Conservation (phyloP, 2,329 filamentous ascomycete species). For the Sclerotinia glacialis region DNA sequence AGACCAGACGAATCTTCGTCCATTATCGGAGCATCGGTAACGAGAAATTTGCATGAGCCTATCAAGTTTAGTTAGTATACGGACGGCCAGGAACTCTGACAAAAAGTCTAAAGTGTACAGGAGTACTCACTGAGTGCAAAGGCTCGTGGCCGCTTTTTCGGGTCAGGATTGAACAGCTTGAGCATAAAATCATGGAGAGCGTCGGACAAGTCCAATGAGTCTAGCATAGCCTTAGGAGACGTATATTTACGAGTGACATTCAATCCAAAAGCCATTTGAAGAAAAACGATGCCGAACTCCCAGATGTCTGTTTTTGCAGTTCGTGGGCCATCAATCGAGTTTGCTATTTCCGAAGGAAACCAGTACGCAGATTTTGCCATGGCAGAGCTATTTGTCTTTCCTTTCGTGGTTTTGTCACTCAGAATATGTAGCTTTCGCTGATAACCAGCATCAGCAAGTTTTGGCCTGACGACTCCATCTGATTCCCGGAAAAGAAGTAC, state of each 20-base stretch:
- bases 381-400: constrained; percentile 53
- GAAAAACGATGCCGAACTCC: constrained; percentile 86
- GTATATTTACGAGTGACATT: constrained; percentile 73
- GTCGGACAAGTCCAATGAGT: constrained; percentile 67
- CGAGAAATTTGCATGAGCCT: constrained; percentile 60
- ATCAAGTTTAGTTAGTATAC: background rate
- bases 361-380: constrained; percentile 76
- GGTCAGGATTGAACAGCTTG: constrained; percentile 80
- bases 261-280: constrained; percentile 91
- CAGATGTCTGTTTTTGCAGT: constrained; percentile 86
- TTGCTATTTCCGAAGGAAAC: constrained; percentile 74
- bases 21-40: constrained; percentile 61
- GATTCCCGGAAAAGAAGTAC: constrained; percentile 71
- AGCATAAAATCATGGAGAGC: constrained; percentile 76
- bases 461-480: constrained; percentile 67
- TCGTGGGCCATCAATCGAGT: constrained; percentile 59
- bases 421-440: constrained; percentile 66
- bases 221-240: constrained; percentile 72
- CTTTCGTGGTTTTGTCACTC: constrained; percentile 51
- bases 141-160: constrained; percentile 79
- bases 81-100: background rate
- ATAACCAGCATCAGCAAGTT: constrained; percentile 71
- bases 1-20: constrained; percentile 41
- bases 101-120: background rate
- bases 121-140: constrained; percentile 58